Evolutionary conservation across 1,284 basidiomycete species (phyloP), one percentile per base, ranked within the genome.

Genomic region (Papiliotrema terrestris): DNA sequence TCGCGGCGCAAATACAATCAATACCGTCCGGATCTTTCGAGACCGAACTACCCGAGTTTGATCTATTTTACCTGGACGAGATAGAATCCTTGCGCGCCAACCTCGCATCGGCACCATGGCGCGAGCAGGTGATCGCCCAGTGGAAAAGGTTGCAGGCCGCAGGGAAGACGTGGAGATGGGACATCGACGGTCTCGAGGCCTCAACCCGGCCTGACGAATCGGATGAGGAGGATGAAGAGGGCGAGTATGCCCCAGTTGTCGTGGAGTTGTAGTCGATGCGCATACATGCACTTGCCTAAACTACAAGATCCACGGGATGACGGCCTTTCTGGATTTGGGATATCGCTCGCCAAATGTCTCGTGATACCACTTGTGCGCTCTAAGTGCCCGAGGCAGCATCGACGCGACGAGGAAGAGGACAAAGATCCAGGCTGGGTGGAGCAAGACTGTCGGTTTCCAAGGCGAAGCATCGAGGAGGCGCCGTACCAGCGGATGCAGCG

Each of bases 311-410:
- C 81, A 83, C 0, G 88, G 89, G 41, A 91, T 76, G 29, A 86
- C 81, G 2, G 80, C 83, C 64, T 80, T 85, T 54, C 88, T 79
- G 4, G 83, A 78, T 49, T 78, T 79, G 0, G 88, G 87, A 67
- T 88, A 91, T 32, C 83, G 80, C 1, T 80, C 59, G n/a, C 62
- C 79, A 69, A 94, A 92, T 46, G 81, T 85, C 51, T 77, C 60
- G 44, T 81, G 81, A 73, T 94, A 93, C 91, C 91, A 94, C 59
- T 66, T 67, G 67, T 94, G 91, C 2, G 88, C 89, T 52, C 82
- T 84, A 55, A 85, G 81, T 3, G 91, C 91, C 25, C 91, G 78
- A 0, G 89, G 87, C 5, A 87, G 67, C 91, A 94, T 93, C 35
- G 83, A 55, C 23, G 83, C 75, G 1, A 94, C 61, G 67, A 91